Evolutionary conservation across 2,329 filamentous ascomycete genomes (phyloP), one percentile per base, ranked within the genome.

Genomic region (Talaromyces sp.): DNA sequence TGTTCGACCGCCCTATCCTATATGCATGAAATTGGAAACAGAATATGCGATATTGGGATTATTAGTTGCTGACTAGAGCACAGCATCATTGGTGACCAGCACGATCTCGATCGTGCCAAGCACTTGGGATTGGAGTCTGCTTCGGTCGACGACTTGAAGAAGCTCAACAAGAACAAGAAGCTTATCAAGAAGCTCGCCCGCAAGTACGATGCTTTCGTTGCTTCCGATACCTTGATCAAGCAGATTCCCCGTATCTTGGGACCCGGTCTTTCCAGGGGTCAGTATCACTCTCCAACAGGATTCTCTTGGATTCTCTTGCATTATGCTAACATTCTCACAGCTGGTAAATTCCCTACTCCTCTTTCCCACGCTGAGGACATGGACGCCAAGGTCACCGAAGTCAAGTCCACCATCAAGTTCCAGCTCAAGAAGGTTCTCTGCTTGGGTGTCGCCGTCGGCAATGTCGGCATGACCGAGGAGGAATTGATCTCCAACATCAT

Each of bases 101-200:
- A 98, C 88, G 95, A 99, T 88, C 96, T 99, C 80, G 95, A 99
- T 83, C 93, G 95, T 88, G 94, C 95, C 80, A 99, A 99, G 90
- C 95, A 99, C 88, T 91, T 93, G 79, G 94, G 93, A 82, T 89
- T 98, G 75, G 95, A 99, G 81, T 93, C 94, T 85, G 98, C 98
- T 95, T 96, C 92, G 78, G 84, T 92, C 73, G 95, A 99, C 78
- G 95, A 99, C 84, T 86, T 99, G 85, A 99, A 99, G 92, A 99
- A 99, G 91, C 92, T 99, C 75, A 99, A 99, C 91, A 99, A 99
- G 92, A 99, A 99, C 92, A 98, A 99, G 92, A 99, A 99, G 91
- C 90, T 98, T 79, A 97, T 99, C 90, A 99, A 99, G 93, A 99
- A 99, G 91, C 91, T 99, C 73, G 95, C 95, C 71, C 93, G 93